Evolutionary conservation across 2,329 filamentous ascomycete species (phyloP).

Genomic region (Atkinsonella texensis): DNA sequence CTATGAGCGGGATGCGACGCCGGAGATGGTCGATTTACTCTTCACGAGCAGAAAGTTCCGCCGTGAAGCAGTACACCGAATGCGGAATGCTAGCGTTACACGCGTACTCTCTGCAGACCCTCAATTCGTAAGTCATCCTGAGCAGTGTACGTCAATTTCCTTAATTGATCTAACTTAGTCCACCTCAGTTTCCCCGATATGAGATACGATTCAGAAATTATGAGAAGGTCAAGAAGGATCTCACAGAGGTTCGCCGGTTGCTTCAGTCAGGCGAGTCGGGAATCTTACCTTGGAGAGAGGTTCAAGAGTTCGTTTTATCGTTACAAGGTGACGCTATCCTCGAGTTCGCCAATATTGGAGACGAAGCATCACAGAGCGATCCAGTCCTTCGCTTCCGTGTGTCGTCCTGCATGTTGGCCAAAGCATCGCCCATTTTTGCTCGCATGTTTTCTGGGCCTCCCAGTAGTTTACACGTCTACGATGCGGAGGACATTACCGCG

Average conservation of each 20-base stretch:
- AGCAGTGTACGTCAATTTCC: too few relatives aligned
- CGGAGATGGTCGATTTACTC: slow-evolving; percentile 29
- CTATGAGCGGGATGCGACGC: slow-evolving; percentile 31
- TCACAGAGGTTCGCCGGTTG: slow-evolving; percentile 27
- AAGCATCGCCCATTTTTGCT: slow-evolving; percentile 40
- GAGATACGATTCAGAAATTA: slow-evolving; percentile 36
- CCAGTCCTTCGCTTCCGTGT: slow-evolving; percentile 38
- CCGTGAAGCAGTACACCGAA: slow-evolving; percentile 28
- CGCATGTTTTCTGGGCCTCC: slow-evolving; percentile 29
- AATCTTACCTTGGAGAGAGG: slow-evolving; percentile 24
- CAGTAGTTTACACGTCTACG: slow-evolving; percentile 19
- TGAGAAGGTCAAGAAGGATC: slow-evolving; percentile 30
- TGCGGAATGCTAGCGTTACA: slow-evolving; percentile 33
- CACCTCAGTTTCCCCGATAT: slow-evolving; percentile 29
- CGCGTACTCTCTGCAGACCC: slow-evolving; percentile 30
- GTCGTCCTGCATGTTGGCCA: slow-evolving; percentile 36
- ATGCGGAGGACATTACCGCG: slow-evolving; percentile 23
- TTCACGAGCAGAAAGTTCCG: slow-evolving; percentile 31
- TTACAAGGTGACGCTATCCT: slow-evolving; percentile 36
- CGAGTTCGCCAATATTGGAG: slow-evolving; percentile 34
- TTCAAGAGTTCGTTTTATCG: slow-evolving; percentile 32
- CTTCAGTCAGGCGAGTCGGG: slow-evolving; percentile 29
- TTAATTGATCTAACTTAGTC: background rate
- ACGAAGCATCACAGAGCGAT: slow-evolving; percentile 18
- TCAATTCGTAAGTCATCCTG: slow-evolving; percentile 25